Base-by-base conservation (phyloP, 371 early-diverging fungal genomes). In the Massospora cicadina region DNA sequence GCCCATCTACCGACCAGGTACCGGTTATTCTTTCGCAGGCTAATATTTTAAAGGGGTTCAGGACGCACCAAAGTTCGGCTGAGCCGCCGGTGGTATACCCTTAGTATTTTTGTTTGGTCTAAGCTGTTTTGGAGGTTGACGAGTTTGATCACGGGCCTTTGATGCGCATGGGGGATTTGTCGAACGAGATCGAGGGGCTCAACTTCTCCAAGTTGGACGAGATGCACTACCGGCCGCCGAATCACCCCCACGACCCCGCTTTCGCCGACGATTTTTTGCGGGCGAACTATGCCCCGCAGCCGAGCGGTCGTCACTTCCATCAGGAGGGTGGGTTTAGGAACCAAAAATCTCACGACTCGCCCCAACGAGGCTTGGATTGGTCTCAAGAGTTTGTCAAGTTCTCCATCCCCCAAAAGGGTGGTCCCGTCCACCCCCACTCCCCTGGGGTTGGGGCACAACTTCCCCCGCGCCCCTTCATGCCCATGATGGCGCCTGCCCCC, bases 281-380 rank as follows among this genome's bases (percentile, higher is more conserved):
- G 43, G 17, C 17, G 43, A 43, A 55, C 12, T 3, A 26, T 62
- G 54, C 5, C 53, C 28, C 13, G 33, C 65, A 26, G 26, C 1
- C 23, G 0, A 64, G 66, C 70, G 65, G 57, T 65, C 60, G 57
- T 55, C 67, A 23, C 68, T 70, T 68, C 70, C 71, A 29, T 71
- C 72, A 3, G 69, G 71, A 58, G 17, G 43, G 10, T 43, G 43
- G 10, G 17, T 43, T 10, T 43, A 5, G 43, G 5, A 43, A 17
- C 17, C 43, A 43, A 43, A 43, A 43, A 10, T 5, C 17, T 5
- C 43, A 43, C 5, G 17, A 17, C 43, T 5, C 10, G 17, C 43
- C 43, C 43, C 43, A 43, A 43, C 43, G 17, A 17, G 43, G 43
- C 5, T 43, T 17, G 5, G 17, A 43, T 43, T 43, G 43, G 43